phyloP scores from a whole-genome alignment of 2,329 filamentous ascomycete species.

The Cercospora beticola region DNA sequence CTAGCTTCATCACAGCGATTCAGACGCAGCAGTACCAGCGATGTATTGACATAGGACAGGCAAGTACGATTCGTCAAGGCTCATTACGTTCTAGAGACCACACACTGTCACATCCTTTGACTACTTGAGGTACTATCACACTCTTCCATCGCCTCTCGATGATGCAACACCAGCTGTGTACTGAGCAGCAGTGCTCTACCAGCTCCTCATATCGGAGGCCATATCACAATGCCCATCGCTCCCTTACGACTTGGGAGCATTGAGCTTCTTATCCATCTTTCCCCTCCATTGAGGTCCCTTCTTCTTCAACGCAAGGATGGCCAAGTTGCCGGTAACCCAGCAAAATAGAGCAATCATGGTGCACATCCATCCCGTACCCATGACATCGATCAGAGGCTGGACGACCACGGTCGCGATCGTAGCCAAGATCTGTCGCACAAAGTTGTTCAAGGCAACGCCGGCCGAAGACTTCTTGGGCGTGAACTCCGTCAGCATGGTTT shows the following conservation, averaged over 20 bases:
- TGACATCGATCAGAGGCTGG: constrained; percentile 65
- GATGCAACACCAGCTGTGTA: background rate
- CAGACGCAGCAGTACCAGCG: background rate
- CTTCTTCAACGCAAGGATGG: constrained; percentile 36
- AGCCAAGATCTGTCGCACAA: constrained; percentile 73
- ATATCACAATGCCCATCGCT: background rate
- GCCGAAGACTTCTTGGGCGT: constrained; percentile 68
- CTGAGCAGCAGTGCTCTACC: background rate
- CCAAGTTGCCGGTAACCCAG: constrained; percentile 27
- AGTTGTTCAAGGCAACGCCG: constrained; percentile 78
- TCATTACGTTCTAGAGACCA: background rate
- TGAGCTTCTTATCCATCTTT: constrained; percentile 31
- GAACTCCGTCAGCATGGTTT: constrained; percentile 82
- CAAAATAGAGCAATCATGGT: constrained; percentile 50
- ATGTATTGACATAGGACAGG: background rate
- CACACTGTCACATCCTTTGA: background rate
- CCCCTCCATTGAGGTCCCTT: constrained; percentile 33
- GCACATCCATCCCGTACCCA: constrained; percentile 75
- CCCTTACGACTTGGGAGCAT: constrained; percentile 4
- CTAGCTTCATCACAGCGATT: background rate
- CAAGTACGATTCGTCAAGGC: background rate
- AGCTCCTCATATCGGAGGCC: background rate
- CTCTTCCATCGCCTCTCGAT: background rate
- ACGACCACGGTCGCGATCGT: constrained; percentile 70
- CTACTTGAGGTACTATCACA: background rate